Conservation (phyloP, 2,329 filamentous ascomycete genomes). For the Sporothrix pseudoabietina region DNA sequence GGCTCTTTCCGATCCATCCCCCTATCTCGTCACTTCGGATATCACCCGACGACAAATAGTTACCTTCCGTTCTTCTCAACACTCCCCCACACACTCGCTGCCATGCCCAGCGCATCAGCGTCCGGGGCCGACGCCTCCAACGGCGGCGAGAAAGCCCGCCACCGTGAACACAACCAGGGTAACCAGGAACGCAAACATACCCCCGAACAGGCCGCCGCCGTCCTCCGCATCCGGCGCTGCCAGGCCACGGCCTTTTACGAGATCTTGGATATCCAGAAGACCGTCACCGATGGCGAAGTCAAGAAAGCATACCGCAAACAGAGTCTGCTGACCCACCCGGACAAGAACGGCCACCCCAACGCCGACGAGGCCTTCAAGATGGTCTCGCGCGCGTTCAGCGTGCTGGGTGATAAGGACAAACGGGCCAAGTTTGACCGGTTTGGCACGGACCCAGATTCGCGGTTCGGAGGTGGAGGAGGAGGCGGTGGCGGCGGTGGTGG, state of each 20-base stretch:
- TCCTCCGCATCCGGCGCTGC: conserved; percentile 85
- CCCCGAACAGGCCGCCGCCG: conserved; percentile 85
- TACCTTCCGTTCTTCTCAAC: background rate
- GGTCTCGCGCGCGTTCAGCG: conserved; percentile 90
- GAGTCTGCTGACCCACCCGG: conserved; percentile 91
- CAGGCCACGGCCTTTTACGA: conserved; percentile 90
- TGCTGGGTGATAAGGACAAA: conserved; percentile 92
- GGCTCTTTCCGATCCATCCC: background rate
- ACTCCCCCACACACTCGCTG: conserved; percentile 18
- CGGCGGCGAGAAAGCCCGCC: conserved; percentile 45
- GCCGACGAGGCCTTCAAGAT: conserved; percentile 99
- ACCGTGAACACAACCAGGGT: conserved; percentile 73
- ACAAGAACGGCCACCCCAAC: conserved; percentile 96
- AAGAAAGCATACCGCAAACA: conserved; percentile 98
- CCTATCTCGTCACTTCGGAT: background rate
- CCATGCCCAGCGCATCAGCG: conserved; percentile 55
- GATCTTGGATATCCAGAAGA: conserved; percentile 71
- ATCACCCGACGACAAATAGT: background rate
- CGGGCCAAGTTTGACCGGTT: conserved; percentile 83
- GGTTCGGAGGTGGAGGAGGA: conserved; percentile 65
- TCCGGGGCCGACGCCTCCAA: conserved; percentile 56
- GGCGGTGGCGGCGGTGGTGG: conserved; percentile 45
- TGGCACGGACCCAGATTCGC: conserved; percentile 87
- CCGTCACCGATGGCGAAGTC: conserved; percentile 78
- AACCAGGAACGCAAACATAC: conserved; percentile 79